These are phyloP conservation scores for Coemansia sp. DNA, from an alignment of 192 early-diverging fungal genomes.

Conservation along the genomic window DNA sequence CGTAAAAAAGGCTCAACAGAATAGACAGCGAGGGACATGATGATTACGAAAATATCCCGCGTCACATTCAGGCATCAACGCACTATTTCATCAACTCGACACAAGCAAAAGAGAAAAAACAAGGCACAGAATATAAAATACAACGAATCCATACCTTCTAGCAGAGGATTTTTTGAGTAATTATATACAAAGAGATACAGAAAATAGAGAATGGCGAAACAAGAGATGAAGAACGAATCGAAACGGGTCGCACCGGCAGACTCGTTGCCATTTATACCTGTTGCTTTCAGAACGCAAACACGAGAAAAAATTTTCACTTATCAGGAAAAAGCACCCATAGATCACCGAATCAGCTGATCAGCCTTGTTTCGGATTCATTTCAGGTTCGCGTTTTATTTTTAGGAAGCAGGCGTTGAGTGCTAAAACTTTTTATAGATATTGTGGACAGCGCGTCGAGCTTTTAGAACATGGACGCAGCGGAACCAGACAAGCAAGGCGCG, in stretches of 20 bases:
- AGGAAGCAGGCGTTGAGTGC: too few relatives aligned
- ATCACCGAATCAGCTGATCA: constrained; percentile 11
- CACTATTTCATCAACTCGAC: constrained; percentile 52
- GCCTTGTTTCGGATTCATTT: background rate
- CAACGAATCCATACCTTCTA: constrained; percentile 2
- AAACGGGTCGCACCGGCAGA: too few relatives aligned
- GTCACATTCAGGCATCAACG: constrained; percentile 48
- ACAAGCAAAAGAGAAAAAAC: background rate
- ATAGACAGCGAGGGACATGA: constrained; percentile 53
- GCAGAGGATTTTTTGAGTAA: background rate
- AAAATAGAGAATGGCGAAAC: constrained; percentile 6
- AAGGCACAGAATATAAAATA: background rate
- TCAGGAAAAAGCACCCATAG: constrained; percentile 8
- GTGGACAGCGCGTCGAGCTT: too few relatives aligned
- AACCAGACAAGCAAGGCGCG: background rate
- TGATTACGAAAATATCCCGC: constrained; percentile 46
- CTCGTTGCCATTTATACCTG: background rate
- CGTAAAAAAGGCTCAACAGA: constrained; percentile 40
- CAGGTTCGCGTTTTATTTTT: too few relatives aligned
- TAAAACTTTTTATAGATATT: too few relatives aligned
- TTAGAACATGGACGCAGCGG: background rate
- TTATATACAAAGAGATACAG: background rate
- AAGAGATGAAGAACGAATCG: background rate
- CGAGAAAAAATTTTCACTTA: constrained; percentile 2
- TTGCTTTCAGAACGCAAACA: background rate